phyloP scores from a whole-genome alignment of 768 basidiomycete species.

The Collybiopsis luxurians region DNA sequence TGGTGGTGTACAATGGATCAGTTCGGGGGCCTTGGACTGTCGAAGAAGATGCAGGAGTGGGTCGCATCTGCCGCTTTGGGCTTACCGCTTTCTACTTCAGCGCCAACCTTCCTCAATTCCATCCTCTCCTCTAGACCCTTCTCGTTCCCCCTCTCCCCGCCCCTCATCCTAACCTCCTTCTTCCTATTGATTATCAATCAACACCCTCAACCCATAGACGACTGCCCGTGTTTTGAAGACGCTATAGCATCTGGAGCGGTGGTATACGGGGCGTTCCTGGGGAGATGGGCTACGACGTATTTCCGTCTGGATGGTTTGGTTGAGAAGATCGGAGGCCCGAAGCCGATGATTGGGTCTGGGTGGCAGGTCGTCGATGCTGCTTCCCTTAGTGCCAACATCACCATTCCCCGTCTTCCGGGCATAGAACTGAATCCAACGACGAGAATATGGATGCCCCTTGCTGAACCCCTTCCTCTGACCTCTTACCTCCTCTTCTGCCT shows the following conservation, averaged over 20 bases:
- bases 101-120: neutral
- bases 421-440: neutral
- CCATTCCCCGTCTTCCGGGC: neutral
- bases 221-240: conserved; percentile 98
- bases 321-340: conserved; percentile 33
- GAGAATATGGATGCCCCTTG: too few species aligned
- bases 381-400: conserved; percentile 5
- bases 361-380: conserved; percentile 29
- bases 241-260: conserved; percentile 92
- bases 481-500: conserved; percentile 45
- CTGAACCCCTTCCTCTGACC: conserved; percentile 8
- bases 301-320: conserved; percentile 9
- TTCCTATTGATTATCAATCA: conserved; percentile 77
- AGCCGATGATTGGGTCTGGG: conserved; percentile 56
- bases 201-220: conserved; percentile 93
- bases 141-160: conserved; percentile 33
- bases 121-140: neutral
- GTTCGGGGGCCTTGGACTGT: conserved; percentile 25
- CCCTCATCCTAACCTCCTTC: conserved; percentile 56
- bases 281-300: conserved; percentile 55
- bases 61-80: conserved; percentile 15
- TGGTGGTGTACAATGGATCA: conserved; percentile 55
- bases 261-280: conserved; percentile 67
- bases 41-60: conserved; percentile 33
- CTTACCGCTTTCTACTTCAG: neutral